Conservation (phyloP, 108 stramenopile genomes). For the Cylindrotheca fusiformis region DNA sequence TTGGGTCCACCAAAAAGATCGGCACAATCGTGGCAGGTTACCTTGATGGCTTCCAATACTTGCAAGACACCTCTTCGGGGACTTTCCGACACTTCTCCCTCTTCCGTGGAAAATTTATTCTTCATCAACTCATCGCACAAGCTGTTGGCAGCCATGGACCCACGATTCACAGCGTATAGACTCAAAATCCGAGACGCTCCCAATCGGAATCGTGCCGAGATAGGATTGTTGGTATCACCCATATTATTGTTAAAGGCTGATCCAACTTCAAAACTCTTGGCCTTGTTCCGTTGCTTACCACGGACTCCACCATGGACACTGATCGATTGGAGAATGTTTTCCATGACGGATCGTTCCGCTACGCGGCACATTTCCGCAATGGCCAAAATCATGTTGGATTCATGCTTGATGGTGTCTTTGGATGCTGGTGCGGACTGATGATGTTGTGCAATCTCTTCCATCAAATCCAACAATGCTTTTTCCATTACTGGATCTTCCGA, state of each 20-base stretch:
- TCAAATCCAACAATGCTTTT: neutral
- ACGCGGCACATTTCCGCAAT: conserved; percentile 80
- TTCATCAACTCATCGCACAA: conserved; percentile 23
- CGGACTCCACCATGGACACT: conserved; percentile 47
- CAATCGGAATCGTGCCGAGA: conserved; percentile 56
- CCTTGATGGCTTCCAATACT: conserved; percentile 56
- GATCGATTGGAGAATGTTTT: conserved; percentile 75
- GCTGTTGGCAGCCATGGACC: conserved; percentile 46
- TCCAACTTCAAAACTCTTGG: conserved; percentile 3
- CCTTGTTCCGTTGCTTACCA: conserved; percentile 16
- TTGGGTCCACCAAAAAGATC: conserved; percentile 66
- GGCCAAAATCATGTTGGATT: conserved; percentile 44
- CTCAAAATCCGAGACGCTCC: conserved; percentile 65
- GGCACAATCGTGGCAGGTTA: conserved; percentile 63
- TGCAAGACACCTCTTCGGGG: conserved; percentile 48
- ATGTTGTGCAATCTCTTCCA: neutral
- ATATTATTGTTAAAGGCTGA: neutral
- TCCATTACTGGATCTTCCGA: conserved; percentile 4
- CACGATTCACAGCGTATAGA: conserved; percentile 65
- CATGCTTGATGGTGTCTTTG: neutral
- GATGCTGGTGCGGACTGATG: neutral
- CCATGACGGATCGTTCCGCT: conserved; percentile 62
- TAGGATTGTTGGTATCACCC: conserved; percentile 29
- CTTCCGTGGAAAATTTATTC: conserved; percentile 37
- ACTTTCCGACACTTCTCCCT: conserved; percentile 39